Percentiles rank a stretch among this genome's conserved stretches.
Conservation (phyloP, 495 filamentous ascomycete species). For the Aspergillus ellipticus region DNA sequence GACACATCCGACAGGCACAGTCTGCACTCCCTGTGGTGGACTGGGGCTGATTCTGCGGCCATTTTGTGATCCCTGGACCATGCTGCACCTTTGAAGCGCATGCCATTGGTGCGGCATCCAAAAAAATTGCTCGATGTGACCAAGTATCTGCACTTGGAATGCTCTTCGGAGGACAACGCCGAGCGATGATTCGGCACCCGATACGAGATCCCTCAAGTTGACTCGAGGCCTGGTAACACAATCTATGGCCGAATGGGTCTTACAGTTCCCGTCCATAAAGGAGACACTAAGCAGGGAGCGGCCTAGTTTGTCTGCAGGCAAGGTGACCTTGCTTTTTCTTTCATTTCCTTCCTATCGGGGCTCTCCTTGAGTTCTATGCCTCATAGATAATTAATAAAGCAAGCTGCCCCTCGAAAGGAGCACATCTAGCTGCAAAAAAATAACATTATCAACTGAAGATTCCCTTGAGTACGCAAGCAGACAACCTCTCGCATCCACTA, state of each 20-base stretch:
- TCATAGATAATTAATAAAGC: not conserved
- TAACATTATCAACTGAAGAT: not conserved
- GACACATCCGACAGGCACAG: slow-evolving; percentile 9
- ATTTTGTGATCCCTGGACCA: slow-evolving; percentile 10
- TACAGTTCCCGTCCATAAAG: slow-evolving; percentile 8
- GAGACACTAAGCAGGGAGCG: slow-evolving; percentile 16
- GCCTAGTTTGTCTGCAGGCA: slow-evolving; percentile 15
- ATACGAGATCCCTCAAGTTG: slow-evolving; percentile 11
- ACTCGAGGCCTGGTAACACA: slow-evolving; percentile 20
- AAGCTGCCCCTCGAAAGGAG: not conserved
- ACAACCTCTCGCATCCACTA: not conserved
- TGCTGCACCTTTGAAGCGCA: slow-evolving; percentile 11
- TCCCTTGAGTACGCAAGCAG: not conserved
- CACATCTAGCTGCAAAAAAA: not conserved
- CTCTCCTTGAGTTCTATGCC: not conserved
- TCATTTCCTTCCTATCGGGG: not conserved
- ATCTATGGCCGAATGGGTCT: slow-evolving; percentile 11
- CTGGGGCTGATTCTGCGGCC: slow-evolving; percentile 15
- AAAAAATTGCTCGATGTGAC: slow-evolving; percentile 16
- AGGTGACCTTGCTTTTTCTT: not conserved
- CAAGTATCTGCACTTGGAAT: slow-evolving; percentile 12
- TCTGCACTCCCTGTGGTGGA: not conserved
- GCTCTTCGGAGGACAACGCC: slow-evolving; percentile 9
- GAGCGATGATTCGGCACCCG: slow-evolving; percentile 18
- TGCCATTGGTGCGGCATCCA: slow-evolving; percentile 18